These are phyloP conservation scores for Paramyrothecium sp. DNA, from an alignment of 2,329 filamentous ascomycete genomes.

Conservation along the genomic window DNA sequence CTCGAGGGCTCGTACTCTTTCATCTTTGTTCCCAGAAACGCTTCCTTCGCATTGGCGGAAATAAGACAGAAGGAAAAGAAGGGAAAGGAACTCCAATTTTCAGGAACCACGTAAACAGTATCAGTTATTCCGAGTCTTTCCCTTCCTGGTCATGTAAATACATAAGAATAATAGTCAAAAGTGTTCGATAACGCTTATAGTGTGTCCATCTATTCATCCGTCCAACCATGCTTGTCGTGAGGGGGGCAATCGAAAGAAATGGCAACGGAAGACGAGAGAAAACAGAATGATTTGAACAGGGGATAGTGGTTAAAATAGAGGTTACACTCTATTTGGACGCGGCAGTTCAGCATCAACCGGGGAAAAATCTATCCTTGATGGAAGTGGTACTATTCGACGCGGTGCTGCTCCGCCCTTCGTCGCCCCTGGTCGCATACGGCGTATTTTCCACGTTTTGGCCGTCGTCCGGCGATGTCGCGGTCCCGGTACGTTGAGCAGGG, in stretches of 20 bases:
- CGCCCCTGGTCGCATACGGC: conserved; percentile 15
- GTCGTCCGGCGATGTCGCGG: conserved; percentile 12
- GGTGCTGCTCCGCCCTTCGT: conserved; percentile 18
- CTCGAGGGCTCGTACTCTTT: not conserved
- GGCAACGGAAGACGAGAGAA: not conserved
- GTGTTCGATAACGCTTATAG: not conserved
- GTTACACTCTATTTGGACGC: too few relatives aligned
- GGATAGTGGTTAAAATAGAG: not conserved
- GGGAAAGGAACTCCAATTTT: not conserved
- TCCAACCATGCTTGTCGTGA: not conserved
- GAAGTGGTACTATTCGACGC: conserved; percentile 19
- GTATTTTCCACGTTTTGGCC: conserved; percentile 19
- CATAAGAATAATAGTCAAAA: not conserved
- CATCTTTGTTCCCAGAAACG: not conserved
- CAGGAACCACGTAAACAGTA: not conserved
- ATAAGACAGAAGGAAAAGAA: not conserved
- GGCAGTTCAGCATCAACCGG: conserved; percentile 7
- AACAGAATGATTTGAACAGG: not conserved
- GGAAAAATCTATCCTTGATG: conserved; percentile 21
- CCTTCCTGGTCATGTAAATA: not conserved
- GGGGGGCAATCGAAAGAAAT: not conserved
- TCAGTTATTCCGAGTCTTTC: not conserved
- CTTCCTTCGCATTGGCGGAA: not conserved
- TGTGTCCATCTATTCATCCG: not conserved
- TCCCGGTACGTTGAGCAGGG: conserved; percentile 3